Evolutionary conservation across 1,284 basidiomycete species (phyloP).

Genomic region (Malassezia equina): DNA sequence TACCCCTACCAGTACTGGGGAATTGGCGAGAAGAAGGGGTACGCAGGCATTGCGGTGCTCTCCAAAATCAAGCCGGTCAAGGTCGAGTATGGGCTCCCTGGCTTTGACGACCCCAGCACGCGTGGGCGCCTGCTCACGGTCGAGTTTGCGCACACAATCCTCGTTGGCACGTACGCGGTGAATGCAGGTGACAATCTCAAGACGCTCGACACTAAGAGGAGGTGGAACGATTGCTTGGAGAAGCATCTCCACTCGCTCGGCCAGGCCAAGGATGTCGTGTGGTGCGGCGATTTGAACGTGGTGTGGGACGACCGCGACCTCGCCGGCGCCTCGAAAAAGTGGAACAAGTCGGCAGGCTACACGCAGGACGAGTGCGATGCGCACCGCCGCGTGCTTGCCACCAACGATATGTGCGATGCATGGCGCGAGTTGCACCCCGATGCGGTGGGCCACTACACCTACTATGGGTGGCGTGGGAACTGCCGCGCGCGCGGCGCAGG

Average conservation of each 20-base stretch:
- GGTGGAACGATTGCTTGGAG: slow-evolving; percentile 49
- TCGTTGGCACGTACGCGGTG: slow-evolving; percentile 76
- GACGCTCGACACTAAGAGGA: slow-evolving; percentile 28
- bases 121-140: slow-evolving; percentile 55
- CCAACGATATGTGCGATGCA: slow-evolving; percentile 28
- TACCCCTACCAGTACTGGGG: slow-evolving; percentile 45
- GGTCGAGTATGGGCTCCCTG: slow-evolving; percentile 56
- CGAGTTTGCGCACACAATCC: slow-evolving; percentile 63
- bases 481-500: slow-evolving; percentile 70
- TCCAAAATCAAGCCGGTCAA: slow-evolving; percentile 63
- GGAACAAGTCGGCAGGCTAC: slow-evolving; percentile 49
- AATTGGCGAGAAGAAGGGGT: slow-evolving; percentile 42
- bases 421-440: slow-evolving; percentile 70
- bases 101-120: slow-evolving; percentile 29
- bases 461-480: slow-evolving; percentile 74
- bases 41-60: slow-evolving; percentile 68
- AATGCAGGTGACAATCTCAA: slow-evolving; percentile 72
- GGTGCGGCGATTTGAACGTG: slow-evolving; percentile 80
- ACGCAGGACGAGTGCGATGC: slow-evolving; percentile 55
- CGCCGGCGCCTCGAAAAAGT: slow-evolving; percentile 48
- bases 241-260: slow-evolving; percentile 63
- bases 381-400: slow-evolving; percentile 43
- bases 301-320: slow-evolving; percentile 53
- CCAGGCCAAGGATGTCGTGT: slow-evolving; percentile 67
- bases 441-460: slow-evolving; percentile 60